Conservation (phyloP, 305 asterid species). For the Fraxinus ornus region DNA sequence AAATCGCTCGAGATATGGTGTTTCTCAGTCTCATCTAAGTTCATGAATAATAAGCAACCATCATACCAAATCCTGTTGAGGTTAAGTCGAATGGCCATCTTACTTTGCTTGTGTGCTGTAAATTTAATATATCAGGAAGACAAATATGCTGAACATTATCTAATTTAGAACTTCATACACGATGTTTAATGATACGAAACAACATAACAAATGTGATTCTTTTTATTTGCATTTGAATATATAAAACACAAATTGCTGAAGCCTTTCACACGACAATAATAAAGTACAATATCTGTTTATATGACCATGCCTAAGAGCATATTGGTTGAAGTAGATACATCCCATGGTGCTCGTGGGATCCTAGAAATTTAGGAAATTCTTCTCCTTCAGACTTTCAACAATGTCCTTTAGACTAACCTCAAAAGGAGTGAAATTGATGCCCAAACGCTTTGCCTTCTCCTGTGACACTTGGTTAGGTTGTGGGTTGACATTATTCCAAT, state of each 20-base stretch:
- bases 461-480: slow-evolving; percentile 17
- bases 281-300: neutral
- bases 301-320: neutral
- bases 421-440: slow-evolving; percentile 35
- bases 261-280: neutral
- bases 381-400: slow-evolving; percentile 37
- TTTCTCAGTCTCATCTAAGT: neutral
- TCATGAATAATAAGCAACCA: neutral
- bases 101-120: neutral
- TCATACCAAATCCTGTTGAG: neutral
- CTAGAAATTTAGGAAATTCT: slow-evolving; percentile 25
- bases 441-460: slow-evolving; percentile 37
- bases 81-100: neutral
- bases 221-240: neutral
- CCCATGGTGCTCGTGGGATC: neutral
- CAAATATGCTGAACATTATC: neutral
- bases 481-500: neutral
- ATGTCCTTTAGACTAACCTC: slow-evolving; percentile 45
- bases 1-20: neutral
- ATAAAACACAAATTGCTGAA: neutral
- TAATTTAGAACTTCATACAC: neutral
- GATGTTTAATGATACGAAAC: neutral
- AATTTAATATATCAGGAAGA: neutral
- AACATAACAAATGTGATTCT: neutral
- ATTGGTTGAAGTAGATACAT: neutral